Base-by-base conservation (phyloP, 2,329 filamentous ascomycete species). In the Neofusicoccum sp. region DNA sequence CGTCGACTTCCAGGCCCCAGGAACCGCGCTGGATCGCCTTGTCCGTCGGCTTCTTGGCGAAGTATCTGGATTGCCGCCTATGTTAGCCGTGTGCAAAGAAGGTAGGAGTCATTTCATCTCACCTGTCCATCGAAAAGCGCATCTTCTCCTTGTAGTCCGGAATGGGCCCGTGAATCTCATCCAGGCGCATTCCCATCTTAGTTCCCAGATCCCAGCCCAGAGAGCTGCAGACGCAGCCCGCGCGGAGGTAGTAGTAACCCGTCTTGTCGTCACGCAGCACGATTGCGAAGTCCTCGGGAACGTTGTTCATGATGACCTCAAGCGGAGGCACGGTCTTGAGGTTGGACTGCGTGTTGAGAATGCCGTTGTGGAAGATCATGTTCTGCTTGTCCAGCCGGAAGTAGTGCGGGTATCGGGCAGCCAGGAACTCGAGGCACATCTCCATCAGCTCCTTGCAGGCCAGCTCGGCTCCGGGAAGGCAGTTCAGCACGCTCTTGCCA, bases 121-220 rank as follows among this genome's bases (percentile, higher is more conserved):
- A 91, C 84, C 90, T 82, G 68, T 96, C 90, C 88, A 96, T 93
- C 41, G 89, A 92, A 64, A 91, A 89, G 38, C 89, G 84, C 89
- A 96, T 92, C 78, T 93, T 96, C 71, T 90, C 88, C 65, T 89
- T 89, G 72, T 93, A 96, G 67, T 95, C 89, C 0, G 91, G 91
- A 24, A 96, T 88, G 0, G 83, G 81, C 1, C 76, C 76, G 70
- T 96, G 91, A 63, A 96, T 93, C 61, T 86, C 82, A 9, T 86
- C 79, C 12, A 96, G 77, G 24, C 82, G 82, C 65, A 87, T 74
- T 0, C 89, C 90, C 58, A 95, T 86, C 76, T 96, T 95, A 26
- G 82, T 83, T 0, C 79, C 83, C 0, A 95, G 76, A 65, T 88
- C 90, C 91, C 91, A 96, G 1, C 91, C 91, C 0, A 96, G 75